Evolutionary conservation across 176 grass and related monocot species (phyloP).

Genomic region (Oryza longistaminata): DNA sequence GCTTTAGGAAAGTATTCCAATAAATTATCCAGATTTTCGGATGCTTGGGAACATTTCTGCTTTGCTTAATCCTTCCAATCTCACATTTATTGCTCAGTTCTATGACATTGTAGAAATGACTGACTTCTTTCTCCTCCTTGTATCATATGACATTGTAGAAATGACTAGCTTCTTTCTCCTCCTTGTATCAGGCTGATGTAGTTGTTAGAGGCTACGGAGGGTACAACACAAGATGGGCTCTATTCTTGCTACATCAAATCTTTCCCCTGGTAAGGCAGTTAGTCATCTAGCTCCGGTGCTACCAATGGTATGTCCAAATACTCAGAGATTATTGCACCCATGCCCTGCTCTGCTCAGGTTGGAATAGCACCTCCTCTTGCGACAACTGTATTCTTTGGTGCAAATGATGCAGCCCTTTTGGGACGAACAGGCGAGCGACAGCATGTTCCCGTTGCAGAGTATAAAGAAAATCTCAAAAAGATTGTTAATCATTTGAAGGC

Average conservation of each 20-base stretch:
- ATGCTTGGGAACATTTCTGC: neutral
- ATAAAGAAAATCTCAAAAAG: constrained; percentile 69
- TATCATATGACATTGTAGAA: constrained; percentile 1
- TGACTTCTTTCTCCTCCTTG: neutral
- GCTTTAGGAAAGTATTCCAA: too few species aligned
- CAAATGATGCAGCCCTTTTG: constrained; percentile 78
- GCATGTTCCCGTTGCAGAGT: constrained; percentile 73
- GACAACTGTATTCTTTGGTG: constrained; percentile 82
- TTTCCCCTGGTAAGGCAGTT: constrained; percentile 57
- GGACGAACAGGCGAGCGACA: constrained; percentile 59
- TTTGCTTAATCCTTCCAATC: neutral
- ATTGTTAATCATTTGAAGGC: constrained; percentile 80
- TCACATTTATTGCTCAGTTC: neutral
- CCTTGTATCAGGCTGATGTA: constrained; percentile 62
- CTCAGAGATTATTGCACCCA: neutral
- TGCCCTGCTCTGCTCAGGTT: constrained; percentile 40
- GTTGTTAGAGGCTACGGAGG: constrained; percentile 82
- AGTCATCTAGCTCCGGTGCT: neutral
- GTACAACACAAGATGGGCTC: constrained; percentile 92
- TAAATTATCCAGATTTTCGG: too few species aligned
- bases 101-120: too few species aligned
- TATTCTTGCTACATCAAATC: constrained; percentile 76
- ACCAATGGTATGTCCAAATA: neutral
- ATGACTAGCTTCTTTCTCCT: neutral
- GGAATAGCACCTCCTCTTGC: constrained; percentile 35